These are phyloP conservation scores for Backusella tarrabulga DNA, from an alignment of 192 early-diverging fungal species.

Conservation along the genomic window DNA sequence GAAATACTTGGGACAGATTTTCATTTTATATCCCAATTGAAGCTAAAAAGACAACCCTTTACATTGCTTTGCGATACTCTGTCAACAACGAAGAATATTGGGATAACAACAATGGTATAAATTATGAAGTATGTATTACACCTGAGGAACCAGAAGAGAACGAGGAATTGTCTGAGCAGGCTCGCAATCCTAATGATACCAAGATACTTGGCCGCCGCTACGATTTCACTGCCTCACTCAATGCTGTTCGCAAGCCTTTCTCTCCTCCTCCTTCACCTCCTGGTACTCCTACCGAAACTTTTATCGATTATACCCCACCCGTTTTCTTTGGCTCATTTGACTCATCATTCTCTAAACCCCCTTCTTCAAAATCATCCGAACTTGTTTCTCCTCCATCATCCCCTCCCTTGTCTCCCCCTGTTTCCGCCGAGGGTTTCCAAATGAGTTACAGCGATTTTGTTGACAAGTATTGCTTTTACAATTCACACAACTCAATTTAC, in stretches of 20 bases:
- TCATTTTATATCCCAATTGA: slow-evolving; percentile 63
- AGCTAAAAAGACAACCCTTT: slow-evolving; percentile 35
- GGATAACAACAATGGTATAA: slow-evolving; percentile 93
- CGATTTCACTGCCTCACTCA: slow-evolving; percentile 40
- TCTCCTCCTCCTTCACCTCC: slow-evolving; percentile 12
- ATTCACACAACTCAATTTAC: slow-evolving; percentile 8
- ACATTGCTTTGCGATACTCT: slow-evolving; percentile 64
- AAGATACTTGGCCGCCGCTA: slow-evolving; percentile 31
- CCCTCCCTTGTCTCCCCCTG: neutral
- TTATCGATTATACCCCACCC: slow-evolving; percentile 3
- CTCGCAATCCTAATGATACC: neutral
- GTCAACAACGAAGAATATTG: slow-evolving; percentile 79
- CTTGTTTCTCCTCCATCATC: neutral
- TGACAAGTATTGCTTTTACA: slow-evolving; percentile 58
- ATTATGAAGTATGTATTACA: slow-evolving; percentile 63
- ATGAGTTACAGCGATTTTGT: slow-evolving; percentile 40
- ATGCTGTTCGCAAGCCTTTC: slow-evolving; percentile 27
- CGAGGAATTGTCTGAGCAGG: neutral
- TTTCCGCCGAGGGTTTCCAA: slow-evolving; percentile 9
- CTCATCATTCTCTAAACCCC: neutral
- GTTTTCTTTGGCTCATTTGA: neutral
- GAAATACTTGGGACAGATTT: slow-evolving; percentile 65
- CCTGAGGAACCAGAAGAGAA: slow-evolving; percentile 1
- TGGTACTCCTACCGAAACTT: neutral
- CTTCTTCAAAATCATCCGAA: neutral